A percentile compares a stretch with the other conserved stretches of the same genome.
phyloP scores from a whole-genome alignment of 257 asterid genomes.

The Buddleja alternifolia region DNA sequence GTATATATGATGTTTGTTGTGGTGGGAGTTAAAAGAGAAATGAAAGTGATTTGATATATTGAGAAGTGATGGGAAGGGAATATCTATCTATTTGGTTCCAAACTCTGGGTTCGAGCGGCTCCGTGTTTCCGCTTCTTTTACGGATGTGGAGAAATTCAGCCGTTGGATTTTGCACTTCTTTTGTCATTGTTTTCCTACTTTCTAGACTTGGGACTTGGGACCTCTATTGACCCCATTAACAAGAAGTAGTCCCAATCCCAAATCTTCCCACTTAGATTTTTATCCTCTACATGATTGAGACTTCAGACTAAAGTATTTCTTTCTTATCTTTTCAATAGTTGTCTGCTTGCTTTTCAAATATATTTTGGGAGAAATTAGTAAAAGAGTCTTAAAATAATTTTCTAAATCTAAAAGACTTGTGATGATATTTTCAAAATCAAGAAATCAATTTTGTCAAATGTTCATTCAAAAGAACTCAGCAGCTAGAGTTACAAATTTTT shows the following conservation, averaged over 20 bases:
- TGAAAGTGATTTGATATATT: conserved; percentile 32
- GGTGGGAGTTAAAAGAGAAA: background rate
- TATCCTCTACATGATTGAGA: background rate
- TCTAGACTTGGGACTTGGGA: conserved; percentile 21
- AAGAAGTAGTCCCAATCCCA: background rate
- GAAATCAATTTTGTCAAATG: no score
- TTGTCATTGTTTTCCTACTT: conserved; percentile 24
- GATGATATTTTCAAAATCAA: no score
- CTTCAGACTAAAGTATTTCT: no score
- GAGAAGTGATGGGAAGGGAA: conserved; percentile 34
- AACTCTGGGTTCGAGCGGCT: conserved; percentile 69
- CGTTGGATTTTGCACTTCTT: conserved; percentile 39
- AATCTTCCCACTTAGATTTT: background rate
- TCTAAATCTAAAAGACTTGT: no score
- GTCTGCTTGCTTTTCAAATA: no score
- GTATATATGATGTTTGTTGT: background rate
- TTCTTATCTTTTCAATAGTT: no score
- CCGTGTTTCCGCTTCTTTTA: conserved; percentile 67
- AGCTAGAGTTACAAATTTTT: no score
- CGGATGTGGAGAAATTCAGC: conserved; percentile 29
- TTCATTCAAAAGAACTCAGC: no score
- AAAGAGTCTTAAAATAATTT: no score
- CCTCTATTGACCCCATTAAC: background rate
- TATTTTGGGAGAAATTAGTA: no score
- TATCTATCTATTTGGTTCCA: conserved; percentile 51